These are phyloP conservation scores for Desmodesmus armatus DNA, from an alignment of 139 green algal species.

Conservation along the genomic window DNA sequence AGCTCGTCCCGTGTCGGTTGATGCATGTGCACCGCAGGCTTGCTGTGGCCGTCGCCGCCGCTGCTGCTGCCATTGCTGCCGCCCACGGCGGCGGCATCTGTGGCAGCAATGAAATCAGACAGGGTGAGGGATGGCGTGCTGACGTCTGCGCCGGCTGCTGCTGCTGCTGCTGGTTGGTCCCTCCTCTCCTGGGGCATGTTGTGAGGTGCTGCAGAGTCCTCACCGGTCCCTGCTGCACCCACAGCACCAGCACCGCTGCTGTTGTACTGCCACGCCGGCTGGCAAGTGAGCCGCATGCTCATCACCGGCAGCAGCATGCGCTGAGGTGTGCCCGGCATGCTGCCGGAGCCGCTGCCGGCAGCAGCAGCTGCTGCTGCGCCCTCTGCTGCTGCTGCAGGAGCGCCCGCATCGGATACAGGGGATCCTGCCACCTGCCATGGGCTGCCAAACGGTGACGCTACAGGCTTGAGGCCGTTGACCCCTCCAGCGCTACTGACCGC, in stretches of 20 bases:
- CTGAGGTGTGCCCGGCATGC: background rate
- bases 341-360: background rate
- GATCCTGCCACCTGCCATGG: background rate
- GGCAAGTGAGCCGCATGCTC: constrained; percentile 30
- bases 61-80: too few relatives aligned
- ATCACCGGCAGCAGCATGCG: constrained; percentile 1
- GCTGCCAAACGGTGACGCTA: background rate
- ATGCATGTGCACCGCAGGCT: too few relatives aligned
- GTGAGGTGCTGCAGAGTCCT: background rate
- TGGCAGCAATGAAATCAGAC: too few relatives aligned
- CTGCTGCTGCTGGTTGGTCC: background rate
- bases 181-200: too few relatives aligned
- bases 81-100: too few relatives aligned
- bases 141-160: background rate
- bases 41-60: too few relatives aligned
- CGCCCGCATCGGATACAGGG: background rate
- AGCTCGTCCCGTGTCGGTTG: too few relatives aligned
- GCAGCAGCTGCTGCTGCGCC: background rate
- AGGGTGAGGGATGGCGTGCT: too few relatives aligned
- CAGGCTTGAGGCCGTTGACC: too few relatives aligned
- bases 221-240: background rate
- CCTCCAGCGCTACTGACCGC: background rate
- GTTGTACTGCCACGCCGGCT: background rate
- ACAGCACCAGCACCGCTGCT: background rate
- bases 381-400: background rate